These are phyloP conservation scores for Physaria fendleri DNA, from an alignment of 345 rosid species.

Conservation along the genomic window DNA sequence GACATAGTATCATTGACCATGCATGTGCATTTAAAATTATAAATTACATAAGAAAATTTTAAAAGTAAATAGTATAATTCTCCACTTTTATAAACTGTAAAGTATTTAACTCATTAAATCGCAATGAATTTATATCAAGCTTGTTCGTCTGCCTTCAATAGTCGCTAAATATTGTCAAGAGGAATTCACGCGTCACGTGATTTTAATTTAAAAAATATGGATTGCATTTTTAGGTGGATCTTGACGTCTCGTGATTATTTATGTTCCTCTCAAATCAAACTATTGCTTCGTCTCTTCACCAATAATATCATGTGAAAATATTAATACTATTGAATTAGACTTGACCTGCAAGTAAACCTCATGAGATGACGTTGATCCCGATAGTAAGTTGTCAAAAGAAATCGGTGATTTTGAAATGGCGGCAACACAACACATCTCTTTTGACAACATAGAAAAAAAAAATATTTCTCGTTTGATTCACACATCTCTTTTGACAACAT, in stretches of 20 bases:
- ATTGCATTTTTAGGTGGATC: constrained; percentile 8
- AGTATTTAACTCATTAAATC: neutral
- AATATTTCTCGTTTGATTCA: too few species aligned
- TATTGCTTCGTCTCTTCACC: neutral
- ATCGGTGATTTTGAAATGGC: too few species aligned
- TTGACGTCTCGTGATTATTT: constrained; percentile 17
- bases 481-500: too few species aligned
- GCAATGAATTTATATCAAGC: neutral
- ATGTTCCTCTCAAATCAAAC: neutral
- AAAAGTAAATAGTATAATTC: neutral
- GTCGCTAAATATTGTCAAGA: neutral
- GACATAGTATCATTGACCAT: neutral
- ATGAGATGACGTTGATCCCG: too few species aligned
- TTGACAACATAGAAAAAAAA: too few species aligned
- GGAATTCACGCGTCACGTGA: constrained; percentile 21
- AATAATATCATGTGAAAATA: neutral
- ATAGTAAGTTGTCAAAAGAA: too few species aligned
- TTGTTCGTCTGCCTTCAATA: neutral
- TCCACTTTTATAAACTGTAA: too few species aligned
- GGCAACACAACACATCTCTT: too few species aligned
- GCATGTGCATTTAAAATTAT: neutral
- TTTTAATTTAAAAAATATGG: too few species aligned
- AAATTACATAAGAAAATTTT: neutral
- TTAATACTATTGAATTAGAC: too few species aligned
- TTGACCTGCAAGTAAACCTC: too few species aligned